Percentiles rank a stretch among this genome's conserved stretches.
Evolutionary conservation across 192 early-diverging fungal species (phyloP).

Genomic region (Podila minutissima): DNA sequence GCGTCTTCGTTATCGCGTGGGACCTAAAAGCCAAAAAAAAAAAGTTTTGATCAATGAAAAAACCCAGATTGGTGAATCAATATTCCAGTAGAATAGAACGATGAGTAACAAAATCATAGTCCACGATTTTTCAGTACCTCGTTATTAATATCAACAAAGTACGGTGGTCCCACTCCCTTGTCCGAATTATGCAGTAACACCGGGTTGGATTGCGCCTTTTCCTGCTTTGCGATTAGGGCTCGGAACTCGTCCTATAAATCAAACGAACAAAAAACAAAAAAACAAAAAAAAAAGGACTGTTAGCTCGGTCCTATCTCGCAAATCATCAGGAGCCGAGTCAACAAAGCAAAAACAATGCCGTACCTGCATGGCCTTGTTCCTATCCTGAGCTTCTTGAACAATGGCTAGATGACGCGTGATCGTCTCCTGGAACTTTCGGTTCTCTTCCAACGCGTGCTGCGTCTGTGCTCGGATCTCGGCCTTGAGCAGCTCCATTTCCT

Average conservation of each 20-base stretch:
- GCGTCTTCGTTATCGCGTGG: constrained; percentile 39
- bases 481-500: too few relatives aligned
- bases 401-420: not conserved
- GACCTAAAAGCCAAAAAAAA: constrained; percentile 11
- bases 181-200: constrained; percentile 7
- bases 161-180: constrained; percentile 28
- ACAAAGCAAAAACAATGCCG: too few relatives aligned
- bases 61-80: not conserved
- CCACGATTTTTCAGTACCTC: constrained; percentile 2
- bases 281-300: not conserved
- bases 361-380: constrained; percentile 2
- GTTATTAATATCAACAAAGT: constrained; percentile 26
- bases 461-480: too few relatives aligned
- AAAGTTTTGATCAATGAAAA: not conserved
- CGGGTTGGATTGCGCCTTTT: constrained; percentile 1
- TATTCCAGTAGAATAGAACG: not conserved
- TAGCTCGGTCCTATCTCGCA: too few relatives aligned
- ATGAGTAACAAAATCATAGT: not conserved
- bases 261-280: not conserved
- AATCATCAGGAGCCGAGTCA: too few relatives aligned
- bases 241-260: constrained; percentile 11
- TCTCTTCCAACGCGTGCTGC: not conserved
- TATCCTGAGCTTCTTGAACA: not conserved
- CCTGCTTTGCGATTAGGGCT: constrained; percentile 8
- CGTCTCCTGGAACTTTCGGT: not conserved